phyloP scores from a whole-genome alignment of 495 filamentous ascomycete species.

The Haplographium delicatum region DNA sequence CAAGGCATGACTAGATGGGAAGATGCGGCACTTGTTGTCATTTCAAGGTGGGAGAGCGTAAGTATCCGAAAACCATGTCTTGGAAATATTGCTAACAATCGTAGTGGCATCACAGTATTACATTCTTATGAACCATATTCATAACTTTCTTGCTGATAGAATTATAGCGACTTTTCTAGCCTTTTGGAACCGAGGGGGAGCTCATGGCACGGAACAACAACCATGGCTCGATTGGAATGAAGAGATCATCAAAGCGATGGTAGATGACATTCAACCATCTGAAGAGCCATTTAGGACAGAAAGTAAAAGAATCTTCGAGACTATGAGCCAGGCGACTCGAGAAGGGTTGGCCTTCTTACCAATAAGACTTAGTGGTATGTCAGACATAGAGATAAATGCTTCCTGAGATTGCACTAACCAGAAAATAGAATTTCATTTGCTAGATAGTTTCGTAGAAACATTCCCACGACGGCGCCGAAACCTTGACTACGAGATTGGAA shows the following conservation, averaged over 20 bases:
- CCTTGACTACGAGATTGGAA: conserved; percentile 2
- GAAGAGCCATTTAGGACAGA: background rate
- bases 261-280: conserved; percentile 2
- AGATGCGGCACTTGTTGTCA: background rate
- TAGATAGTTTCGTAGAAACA: background rate
- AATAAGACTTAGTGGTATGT: conserved; percentile 1
- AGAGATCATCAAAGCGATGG: conserved; percentile 7
- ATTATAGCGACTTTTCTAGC: background rate
- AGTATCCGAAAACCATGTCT: background rate
- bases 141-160: background rate
- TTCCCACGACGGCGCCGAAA: conserved; percentile 2
- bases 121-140: background rate
- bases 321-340: background rate
- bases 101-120: conserved; percentile 1
- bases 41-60: conserved; percentile 4
- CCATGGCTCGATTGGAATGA: background rate
- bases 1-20: conserved; percentile 1
- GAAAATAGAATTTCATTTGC: background rate
- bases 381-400: background rate
- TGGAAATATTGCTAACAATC: background rate
- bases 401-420: background rate
- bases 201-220: background rate
- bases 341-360: background rate
- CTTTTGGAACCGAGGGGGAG: conserved; percentile 2
- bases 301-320: background rate